Evolutionary conservation across 2,329 filamentous ascomycete species (phyloP), one percentile per base, ranked within the genome.

Genomic region (Hypoxylon sp.): DNA sequence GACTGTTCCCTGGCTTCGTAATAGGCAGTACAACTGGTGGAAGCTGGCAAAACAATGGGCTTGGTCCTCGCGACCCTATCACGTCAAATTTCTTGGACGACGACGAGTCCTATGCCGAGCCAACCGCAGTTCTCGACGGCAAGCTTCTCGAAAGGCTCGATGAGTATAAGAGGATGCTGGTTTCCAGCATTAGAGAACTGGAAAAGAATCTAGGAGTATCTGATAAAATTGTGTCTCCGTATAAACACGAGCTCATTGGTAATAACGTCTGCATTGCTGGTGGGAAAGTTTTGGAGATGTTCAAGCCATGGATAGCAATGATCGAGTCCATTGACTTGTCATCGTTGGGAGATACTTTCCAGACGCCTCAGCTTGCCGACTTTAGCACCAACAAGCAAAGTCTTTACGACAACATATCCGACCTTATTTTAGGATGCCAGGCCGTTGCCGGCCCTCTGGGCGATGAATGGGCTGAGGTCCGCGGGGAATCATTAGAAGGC

Each of bases 391-490:
- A 97, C 77, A 98, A 98, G 79, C 96, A 99, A 78, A 92, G 91
- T 71, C 84, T 97, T 16, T 98, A 98, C 78, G 96, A 98, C 78
- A 91, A 93, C 63, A 91, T 97, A 58, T 94, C 93, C 7, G 96
- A 98, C 76, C 85, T 99, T 26, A 81, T 98, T 3, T 81, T 97
- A 51, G 89, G 91, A 62, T 97, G 94, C 74, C 96, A 99, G 79
- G 89, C 92, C 22, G 91, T 98, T n/a, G 92, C 93, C 4, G 93
- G 93, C 7, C 96, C 96, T 4, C 80, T 99, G 44, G 92, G 91
- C 7, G 96, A 99, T 76, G 96, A 99, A 79, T 99, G 96, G 96
- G 89, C 94, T 3, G 93, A 97, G 76, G 84, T 94, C n/a, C 89
- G 93, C 44, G 93, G 93, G 1, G 93, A 97, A 76, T 92, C 94